phyloP scores from a whole-genome alignment of 2,329 filamentous ascomycete species.

The Aspergillus quadricinctus region DNA sequence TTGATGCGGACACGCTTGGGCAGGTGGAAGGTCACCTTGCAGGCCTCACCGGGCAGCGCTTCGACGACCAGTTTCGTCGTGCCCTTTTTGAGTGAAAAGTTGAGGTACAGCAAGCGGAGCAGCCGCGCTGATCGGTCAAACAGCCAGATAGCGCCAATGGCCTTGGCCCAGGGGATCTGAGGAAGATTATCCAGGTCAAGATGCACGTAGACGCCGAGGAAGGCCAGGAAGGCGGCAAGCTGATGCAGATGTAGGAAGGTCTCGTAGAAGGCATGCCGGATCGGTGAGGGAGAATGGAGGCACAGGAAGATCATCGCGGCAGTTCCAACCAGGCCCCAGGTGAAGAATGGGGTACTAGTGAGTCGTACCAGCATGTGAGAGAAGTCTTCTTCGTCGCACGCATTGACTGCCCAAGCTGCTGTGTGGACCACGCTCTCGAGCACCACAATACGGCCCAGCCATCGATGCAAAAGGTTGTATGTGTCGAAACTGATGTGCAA shows the following conservation, averaged over 20 bases:
- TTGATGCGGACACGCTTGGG: slow-evolving; percentile 50
- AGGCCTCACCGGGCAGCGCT: slow-evolving; percentile 57
- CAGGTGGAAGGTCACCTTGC: slow-evolving; percentile 57
- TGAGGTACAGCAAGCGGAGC: slow-evolving; percentile 50
- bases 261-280: slow-evolving; percentile 46
- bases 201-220: slow-evolving; percentile 44
- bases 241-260: slow-evolving; percentile 47
- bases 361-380: slow-evolving; percentile 32
- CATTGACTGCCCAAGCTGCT: slow-evolving; percentile 72
- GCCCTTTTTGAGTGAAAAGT: slow-evolving; percentile 46
- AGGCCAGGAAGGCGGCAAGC: slow-evolving; percentile 38
- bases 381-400: slow-evolving; percentile 35
- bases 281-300: slow-evolving; percentile 41
- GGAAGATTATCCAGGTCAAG: slow-evolving; percentile 39
- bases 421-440: slow-evolving; percentile 68
- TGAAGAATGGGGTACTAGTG: slow-evolving; percentile 38
- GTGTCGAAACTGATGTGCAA: slow-evolving; percentile 92
- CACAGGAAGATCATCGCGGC: slow-evolving; percentile 37
- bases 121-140: slow-evolving; percentile 45
- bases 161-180: slow-evolving; percentile 36
- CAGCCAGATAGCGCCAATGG: slow-evolving; percentile 37
- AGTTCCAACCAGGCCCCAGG: slow-evolving; percentile 44
- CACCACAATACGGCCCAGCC: slow-evolving; percentile 74
- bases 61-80: slow-evolving; percentile 52
- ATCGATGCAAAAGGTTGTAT: slow-evolving; percentile 85